Evolutionary conservation across 371 early-diverging fungal genomes (phyloP).

Genomic region (Saksenaea vasiformis): DNA sequence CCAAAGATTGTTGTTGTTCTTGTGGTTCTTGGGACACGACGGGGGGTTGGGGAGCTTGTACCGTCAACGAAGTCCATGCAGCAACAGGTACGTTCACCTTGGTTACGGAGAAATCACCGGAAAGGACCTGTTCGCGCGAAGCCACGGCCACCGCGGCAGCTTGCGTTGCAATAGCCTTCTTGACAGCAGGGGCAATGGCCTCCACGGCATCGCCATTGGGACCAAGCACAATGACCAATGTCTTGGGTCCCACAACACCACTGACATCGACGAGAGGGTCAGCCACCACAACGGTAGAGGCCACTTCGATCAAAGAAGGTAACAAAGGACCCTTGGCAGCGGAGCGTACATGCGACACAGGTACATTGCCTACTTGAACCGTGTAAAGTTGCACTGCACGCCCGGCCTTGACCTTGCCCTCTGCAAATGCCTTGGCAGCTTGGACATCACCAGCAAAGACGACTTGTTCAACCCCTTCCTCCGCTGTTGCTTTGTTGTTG

Average conservation of each 20-base stretch:
- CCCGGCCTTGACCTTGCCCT: constrained; percentile 10
- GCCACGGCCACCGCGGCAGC: constrained; percentile 6
- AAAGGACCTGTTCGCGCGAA: not conserved
- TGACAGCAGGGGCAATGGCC: constrained; percentile 16
- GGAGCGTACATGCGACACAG: constrained; percentile 33
- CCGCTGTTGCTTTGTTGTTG: no score
- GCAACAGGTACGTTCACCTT: not conserved
- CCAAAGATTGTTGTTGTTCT: not conserved
- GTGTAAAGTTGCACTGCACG: constrained; percentile 33
- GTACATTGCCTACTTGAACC: constrained; percentile 4
- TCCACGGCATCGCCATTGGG: not conserved
- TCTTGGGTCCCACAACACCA: constrained; percentile 1
- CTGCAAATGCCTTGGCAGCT: constrained; percentile 23
- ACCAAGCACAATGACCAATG: constrained; percentile 22
- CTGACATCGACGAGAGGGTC: constrained; percentile 10
- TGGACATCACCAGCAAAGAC: constrained; percentile 28
- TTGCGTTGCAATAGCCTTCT: constrained; percentile 25
- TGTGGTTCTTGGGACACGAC: not conserved
- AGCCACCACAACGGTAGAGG: constrained; percentile 20
- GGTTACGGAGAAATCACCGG: not conserved
- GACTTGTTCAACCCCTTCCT: constrained; percentile 15
- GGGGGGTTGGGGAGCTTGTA: not conserved
- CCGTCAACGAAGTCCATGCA: not conserved
- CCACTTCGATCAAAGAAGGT: constrained; percentile 28
- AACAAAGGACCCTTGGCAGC: constrained; percentile 15